phyloP scores from a whole-genome alignment of 768 basidiomycete species.

The Tulasnella sp. region DNA sequence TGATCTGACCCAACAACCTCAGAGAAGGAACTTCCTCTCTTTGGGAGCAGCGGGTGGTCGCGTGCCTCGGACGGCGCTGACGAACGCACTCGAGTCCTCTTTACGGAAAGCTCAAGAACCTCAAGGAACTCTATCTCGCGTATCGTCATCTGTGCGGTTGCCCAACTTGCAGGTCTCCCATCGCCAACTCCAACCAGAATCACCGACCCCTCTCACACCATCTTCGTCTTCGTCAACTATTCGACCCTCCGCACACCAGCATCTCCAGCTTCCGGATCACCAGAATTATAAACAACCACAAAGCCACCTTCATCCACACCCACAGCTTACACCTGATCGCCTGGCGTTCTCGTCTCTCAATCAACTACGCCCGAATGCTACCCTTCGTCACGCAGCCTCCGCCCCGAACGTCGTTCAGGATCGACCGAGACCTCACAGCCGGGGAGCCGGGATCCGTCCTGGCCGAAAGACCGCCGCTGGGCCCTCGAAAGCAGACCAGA shows the following conservation, averaged over 20 bases:
- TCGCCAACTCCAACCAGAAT: not conserved
- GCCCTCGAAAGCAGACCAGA: not conserved
- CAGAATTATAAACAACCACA: not conserved
- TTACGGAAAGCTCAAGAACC: not conserved
- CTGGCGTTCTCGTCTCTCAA: not conserved
- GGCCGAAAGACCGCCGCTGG: not conserved
- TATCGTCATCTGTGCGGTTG: not conserved
- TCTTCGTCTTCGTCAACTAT: conserved; percentile 12
- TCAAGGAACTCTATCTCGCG: not conserved
- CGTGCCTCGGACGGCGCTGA: not conserved
- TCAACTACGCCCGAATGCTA: not conserved
- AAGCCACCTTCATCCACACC: not conserved
- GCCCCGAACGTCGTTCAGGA: too few relatives aligned
- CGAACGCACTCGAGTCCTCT: conserved; percentile 1
- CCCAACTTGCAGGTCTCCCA: not conserved
- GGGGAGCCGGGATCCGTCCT: too few relatives aligned
- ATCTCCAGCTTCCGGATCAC: not conserved
- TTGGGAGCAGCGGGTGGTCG: not conserved
- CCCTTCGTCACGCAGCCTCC: not conserved
- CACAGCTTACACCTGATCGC: not conserved
- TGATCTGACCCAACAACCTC: not conserved
- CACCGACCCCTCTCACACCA: not conserved
- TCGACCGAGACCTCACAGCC: too few relatives aligned
- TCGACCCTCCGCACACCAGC: conserved; percentile 2
- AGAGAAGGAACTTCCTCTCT: not conserved